These are phyloP conservation scores for Abortiporus biennis DNA, from an alignment of 1,284 basidiomycete genomes.

Conservation along the genomic window DNA sequence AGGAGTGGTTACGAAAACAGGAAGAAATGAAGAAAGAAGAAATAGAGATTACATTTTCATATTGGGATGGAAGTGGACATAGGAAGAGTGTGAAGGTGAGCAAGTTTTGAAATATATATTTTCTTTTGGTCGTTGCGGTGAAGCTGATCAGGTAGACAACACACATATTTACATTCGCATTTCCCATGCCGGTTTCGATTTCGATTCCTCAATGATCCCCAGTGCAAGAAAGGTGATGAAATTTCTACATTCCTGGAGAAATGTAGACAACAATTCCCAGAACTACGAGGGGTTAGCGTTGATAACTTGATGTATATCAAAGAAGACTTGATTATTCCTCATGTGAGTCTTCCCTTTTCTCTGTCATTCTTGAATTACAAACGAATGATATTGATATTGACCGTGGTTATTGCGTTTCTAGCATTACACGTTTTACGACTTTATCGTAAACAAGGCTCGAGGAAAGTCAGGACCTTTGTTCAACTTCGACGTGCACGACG, in stretches of 20 bases:
- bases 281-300: conserved; percentile 83
- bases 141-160: conserved; percentile 17
- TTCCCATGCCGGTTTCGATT: too few species aligned
- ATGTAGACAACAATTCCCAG: conserved; percentile 88
- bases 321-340: conserved; percentile 95
- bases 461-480: conserved; percentile 98
- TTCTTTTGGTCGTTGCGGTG: neutral
- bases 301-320: conserved; percentile 99
- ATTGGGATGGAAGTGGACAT: conserved; percentile 98
- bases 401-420: conserved; percentile 27
- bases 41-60: conserved; percentile 92
- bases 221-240: conserved; percentile 99
- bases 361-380: neutral
- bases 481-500: conserved; percentile 99
- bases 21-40: conserved; percentile 86
- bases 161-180: conserved; percentile 18
- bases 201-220: conserved; percentile 9
- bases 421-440: conserved; percentile 99
- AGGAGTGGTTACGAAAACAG: conserved; percentile 89
- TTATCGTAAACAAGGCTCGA: conserved; percentile 96
- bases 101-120: conserved; percentile 27
- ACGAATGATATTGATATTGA: neutral
- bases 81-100: conserved; percentile 87
- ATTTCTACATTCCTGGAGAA: conserved; percentile 89
- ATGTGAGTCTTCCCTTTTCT: conserved; percentile 43